Conservation (phyloP, 169 alveolate genomes). For the Amoebophrya sp. region DNA sequence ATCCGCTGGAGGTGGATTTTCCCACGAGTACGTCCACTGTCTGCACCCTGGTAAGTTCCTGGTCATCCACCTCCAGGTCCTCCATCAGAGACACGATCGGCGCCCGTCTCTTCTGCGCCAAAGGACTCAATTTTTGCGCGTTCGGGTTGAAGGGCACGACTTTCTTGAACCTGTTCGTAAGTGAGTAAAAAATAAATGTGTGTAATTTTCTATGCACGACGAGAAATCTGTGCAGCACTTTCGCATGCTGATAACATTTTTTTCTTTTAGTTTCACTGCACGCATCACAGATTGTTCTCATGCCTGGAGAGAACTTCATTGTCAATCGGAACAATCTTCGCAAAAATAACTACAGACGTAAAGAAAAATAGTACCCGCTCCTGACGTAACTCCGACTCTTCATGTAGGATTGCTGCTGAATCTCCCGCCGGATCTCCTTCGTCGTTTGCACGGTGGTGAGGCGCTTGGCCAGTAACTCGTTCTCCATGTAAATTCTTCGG, state of each 20-base stretch:
- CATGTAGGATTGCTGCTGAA: conserved; percentile 4
- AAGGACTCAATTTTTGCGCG: neutral
- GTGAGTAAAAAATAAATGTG: too few species aligned
- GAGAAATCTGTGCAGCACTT: too few species aligned
- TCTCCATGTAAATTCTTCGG: neutral
- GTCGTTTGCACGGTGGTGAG: neutral
- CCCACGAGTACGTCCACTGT: neutral
- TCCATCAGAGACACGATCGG: neutral
- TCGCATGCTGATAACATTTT: too few species aligned
- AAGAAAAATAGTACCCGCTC: neutral
- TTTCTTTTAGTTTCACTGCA: too few species aligned
- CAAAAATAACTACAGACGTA: too few species aligned
- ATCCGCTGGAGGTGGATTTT: too few species aligned
- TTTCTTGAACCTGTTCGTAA: neutral
- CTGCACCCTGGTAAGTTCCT: neutral
- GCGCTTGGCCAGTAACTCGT: neutral
- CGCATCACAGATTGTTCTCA: too few species aligned
- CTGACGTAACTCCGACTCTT: neutral
- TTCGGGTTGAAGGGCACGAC: neutral
- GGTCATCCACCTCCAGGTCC: neutral
- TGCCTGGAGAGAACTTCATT: too few species aligned
- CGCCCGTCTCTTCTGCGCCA: neutral
- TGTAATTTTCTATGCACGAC: too few species aligned
- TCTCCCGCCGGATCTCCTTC: neutral
- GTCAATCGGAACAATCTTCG: too few species aligned